A percentile compares a stretch with the other conserved stretches of the same genome.
Evolutionary conservation across 2,329 filamentous ascomycete genomes (phyloP).

Genomic region (Diaporthe helianthi): DNA sequence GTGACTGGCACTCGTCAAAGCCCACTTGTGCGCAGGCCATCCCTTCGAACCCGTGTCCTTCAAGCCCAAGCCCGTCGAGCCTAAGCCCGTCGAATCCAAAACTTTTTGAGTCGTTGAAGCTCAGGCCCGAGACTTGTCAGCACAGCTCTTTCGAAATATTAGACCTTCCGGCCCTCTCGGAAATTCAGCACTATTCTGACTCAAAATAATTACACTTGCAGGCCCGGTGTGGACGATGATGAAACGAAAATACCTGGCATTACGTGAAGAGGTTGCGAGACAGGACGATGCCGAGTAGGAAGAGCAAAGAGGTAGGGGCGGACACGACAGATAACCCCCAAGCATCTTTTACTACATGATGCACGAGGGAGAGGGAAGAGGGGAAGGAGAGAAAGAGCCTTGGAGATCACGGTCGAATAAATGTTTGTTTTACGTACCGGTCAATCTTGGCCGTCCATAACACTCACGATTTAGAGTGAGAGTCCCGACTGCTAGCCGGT

Average conservation of each 20-base stretch:
- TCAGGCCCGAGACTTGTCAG: no score
- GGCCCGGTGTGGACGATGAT: not conserved
- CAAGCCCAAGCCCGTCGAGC: no score
- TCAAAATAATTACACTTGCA: not conserved
- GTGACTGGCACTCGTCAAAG: no score
- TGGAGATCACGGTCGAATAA: not conserved
- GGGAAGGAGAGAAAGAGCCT: not conserved
- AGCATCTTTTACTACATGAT: not conserved
- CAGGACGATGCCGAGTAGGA: not conserved
- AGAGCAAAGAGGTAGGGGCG: no score
- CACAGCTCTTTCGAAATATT: no score
- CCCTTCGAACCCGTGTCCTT: no score
- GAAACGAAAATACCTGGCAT: slow-evolving; percentile 22
- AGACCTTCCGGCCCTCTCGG: not conserved
- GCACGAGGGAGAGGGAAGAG: not conserved
- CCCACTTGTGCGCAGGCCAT: no score
- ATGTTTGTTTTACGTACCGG: not conserved
- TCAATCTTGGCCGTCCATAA: not conserved
- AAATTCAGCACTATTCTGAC: not conserved
- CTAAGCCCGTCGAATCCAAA: no score
- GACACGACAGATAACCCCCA: not conserved
- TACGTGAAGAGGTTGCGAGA: not conserved
- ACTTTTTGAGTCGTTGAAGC: no score
- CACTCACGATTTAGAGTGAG: slow-evolving; percentile 20
- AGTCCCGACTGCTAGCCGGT: not conserved